Evolutionary conservation across 2,329 filamentous ascomycete species (phyloP).

Genomic region (Didymella arachidicola): DNA sequence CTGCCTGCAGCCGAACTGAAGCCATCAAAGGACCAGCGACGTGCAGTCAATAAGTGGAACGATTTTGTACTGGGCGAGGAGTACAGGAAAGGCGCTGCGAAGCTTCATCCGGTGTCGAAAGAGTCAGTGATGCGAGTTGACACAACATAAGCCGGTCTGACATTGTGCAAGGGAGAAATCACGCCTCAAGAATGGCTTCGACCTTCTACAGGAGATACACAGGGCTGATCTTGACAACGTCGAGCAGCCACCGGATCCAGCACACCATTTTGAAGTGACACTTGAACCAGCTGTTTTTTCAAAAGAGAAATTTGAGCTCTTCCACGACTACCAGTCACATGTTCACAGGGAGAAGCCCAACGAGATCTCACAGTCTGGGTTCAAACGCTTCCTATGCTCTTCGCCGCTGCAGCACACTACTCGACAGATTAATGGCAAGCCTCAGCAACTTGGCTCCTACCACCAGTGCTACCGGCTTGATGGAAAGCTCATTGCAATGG

Average conservation of each 20-base stretch:
- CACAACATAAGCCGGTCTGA: constrained; percentile 3
- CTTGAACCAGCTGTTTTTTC: constrained; percentile 75
- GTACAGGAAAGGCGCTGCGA: constrained; percentile 71
- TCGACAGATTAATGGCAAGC: constrained; percentile 57
- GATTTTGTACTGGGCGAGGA: constrained; percentile 71
- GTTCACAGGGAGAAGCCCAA: constrained; percentile 73
- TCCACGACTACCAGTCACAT: constrained; percentile 75
- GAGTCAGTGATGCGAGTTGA: constrained; percentile 52
- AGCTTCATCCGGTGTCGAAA: constrained; percentile 71
- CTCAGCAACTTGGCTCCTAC: constrained; percentile 72
- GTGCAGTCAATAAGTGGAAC: constrained; percentile 80
- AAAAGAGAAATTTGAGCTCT: constrained; percentile 77
- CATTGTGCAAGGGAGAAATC: constrained; percentile 60
- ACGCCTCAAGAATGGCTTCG: constrained; percentile 71
- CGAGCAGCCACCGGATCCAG: constrained; percentile 67
- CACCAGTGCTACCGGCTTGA: constrained; percentile 85
- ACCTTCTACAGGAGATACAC: constrained; percentile 71
- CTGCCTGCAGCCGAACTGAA: constrained; percentile 72
- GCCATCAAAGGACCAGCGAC: constrained; percentile 74
- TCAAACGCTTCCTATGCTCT: constrained; percentile 75
- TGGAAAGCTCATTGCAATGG: constrained; percentile 76
- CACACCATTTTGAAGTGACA: constrained; percentile 72
- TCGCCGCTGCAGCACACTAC: constrained; percentile 67
- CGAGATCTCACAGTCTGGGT: constrained; percentile 68
- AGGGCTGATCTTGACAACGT: constrained; percentile 68